Evolutionary conservation across 805 yeast genomes (phyloP), one percentile per base, ranked within the genome.

Genomic region (Yarrowia sp.): DNA sequence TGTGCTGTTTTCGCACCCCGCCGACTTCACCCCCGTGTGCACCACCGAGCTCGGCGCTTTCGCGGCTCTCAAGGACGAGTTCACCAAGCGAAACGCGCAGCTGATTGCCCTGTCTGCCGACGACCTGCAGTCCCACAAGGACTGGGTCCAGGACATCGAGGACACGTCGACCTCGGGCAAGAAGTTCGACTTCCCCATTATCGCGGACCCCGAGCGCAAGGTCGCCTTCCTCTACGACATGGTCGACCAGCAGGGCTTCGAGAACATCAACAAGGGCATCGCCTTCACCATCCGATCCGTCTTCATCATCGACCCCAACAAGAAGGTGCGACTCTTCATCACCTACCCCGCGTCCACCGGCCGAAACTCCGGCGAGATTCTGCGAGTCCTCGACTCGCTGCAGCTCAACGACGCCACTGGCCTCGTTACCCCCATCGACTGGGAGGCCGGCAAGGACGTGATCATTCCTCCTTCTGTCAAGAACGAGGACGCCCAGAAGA

Each of bases 41-140:
- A 92, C 97, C 71, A 91, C 97, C 63, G 97, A 91, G 79, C 81
- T 91, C 72, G 97, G 97, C 68, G 97, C 96, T 19, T 92, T 91
- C 71, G 91, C 97, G 66, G 82, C 85, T 70, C 83, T 90, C 77
- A 88, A 90, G 79, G 90, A 91, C 62, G 97, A 91, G 75, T 91
- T 91, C 71, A 84, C 86, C 72, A 80, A 86, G 77, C 85, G 97
- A 80, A 84, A 84, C 72, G 88, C 87, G 73, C 90, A 91, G 80
- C 81, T 91, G 76, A 87, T 91, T 75, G 97, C 97, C 66, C 80
- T 91, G 68, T 88, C 96, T 62, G 93, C 96, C 65, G 92, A 91
- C 76, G 86, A 83, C 68, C 80, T 90, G 66, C 88, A 86, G 68
- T 80, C 85, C 63, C 97, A 91, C 80, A 80, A 83, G 68, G 82